A percentile compares a stretch with the other conserved stretches of the same genome.
Evolutionary conservation across 2,329 filamentous ascomycete species (phyloP).

Genomic region (Ophiostoma quercus): DNA sequence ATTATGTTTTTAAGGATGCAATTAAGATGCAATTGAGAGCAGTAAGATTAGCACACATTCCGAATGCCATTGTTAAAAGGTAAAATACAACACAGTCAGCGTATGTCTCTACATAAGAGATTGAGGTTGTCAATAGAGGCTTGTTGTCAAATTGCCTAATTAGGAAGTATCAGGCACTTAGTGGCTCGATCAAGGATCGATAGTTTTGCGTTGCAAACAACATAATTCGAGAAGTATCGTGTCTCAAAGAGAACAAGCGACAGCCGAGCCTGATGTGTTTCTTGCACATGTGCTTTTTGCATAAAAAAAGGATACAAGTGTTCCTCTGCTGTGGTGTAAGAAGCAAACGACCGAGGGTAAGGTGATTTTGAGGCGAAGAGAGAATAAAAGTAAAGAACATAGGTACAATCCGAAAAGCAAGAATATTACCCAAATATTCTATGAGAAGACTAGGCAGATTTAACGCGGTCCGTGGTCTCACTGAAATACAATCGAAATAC

Average conservation of each 20-base stretch:
- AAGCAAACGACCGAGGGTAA: neutral
- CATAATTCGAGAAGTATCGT: neutral
- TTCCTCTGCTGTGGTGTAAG: neutral
- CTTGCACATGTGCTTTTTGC: too few species aligned
- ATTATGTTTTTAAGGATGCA: neutral
- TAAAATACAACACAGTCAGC: neutral
- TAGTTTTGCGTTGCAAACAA: neutral
- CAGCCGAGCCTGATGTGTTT: too few species aligned
- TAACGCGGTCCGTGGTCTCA: too few species aligned
- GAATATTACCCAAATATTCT: too few species aligned
- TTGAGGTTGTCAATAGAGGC: neutral
- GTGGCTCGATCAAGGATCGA: neutral
- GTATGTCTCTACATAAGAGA: neutral
- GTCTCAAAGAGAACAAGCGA: too few species aligned
- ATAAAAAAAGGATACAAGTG: too few species aligned
- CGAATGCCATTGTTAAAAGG: neutral
- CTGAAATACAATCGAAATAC: neutral
- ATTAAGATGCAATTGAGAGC: neutral
- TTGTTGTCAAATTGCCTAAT: neutral
- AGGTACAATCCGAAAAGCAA: too few species aligned
- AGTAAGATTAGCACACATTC: constrained; percentile 4
- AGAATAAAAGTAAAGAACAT: too few species aligned
- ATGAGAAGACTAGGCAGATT: too few species aligned
- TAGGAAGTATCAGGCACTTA: neutral
- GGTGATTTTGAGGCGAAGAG: neutral